Base-by-base conservation (phyloP, 768 basidiomycete genomes). In the Tulasnella sp. region DNA sequence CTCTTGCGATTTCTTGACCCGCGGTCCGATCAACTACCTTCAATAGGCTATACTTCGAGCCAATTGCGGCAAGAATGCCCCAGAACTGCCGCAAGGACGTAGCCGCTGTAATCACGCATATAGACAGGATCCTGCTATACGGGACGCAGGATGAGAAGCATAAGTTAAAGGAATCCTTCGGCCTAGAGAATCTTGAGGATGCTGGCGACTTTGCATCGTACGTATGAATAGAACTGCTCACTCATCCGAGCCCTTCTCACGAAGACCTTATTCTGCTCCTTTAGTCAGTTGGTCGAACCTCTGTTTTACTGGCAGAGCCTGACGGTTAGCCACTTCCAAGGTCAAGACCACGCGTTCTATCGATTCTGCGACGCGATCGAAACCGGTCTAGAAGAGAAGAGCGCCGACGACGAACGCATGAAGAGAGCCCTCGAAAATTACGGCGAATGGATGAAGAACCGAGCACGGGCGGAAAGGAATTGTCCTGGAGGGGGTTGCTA, bases 351-450 rank as follows among this genome's bases (percentile, higher is more conserved):
- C 64, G 3, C n/a, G 37, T 79, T 79, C 64, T 79, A 42, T 64
- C 18, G 44, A 50, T 73, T 64, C 58, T 79, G 78, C 24, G 78
- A 79, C 69, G 78, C 78, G 12, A 41, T 79, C 28, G 78, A 79
- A 48, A 72, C 58, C 78, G 16, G 42, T 41, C 22, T 64, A 41
- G 28, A 11, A 16, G 34, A 28, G 12, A 75, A 16, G 24, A 75
- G 1, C 28, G 22, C 64, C 11, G 4, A 64, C 11, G 78, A 64
- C 1, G 40, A 72, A 12, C 64, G 64, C 41, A 41, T 72, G 78
- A 3, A 31, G 6, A 22, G 20, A 8, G 60, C 78, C 9, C 78
- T 79, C 18, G n/a, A 72, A 5, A 72, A 72, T 4, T 79, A 46
- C 18, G 54, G 64, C 37, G n/a, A 37, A n/a, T 79, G 18, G 20